Base-by-base conservation (phyloP, 164 flowering plant species). In the Dillenia turbinata region DNA sequence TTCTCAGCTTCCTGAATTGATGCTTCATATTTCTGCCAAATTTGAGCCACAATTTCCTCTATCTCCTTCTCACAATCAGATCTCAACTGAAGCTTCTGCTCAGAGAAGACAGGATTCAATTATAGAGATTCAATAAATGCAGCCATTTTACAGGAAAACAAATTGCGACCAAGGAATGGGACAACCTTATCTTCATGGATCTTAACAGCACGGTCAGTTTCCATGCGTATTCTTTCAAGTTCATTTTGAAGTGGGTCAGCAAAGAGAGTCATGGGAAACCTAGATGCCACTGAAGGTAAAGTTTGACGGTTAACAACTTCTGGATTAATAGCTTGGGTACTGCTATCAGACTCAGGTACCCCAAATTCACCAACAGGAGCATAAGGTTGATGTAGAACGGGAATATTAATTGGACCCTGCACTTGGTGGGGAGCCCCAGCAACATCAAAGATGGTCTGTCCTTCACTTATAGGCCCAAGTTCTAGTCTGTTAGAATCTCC, bases 51-150 rank as follows among this genome's bases (percentile, higher is more conserved):
- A 22, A 60, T 53, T 61, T 83, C 92, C 71, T 81, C 84, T 16
- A 87, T 77, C 72, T 90, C 96, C 75, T 80, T 91, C 57, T 87
- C 91, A 53, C 85, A 73, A 10, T 84, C 84, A 59, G 75, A 60
- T 69, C 63, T 75, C 51, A 91, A 72, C 45, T 61, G 77, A 53
- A 57, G 13, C 70, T 71, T 85, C 98, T 94, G 86, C 69, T 40
- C 56, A 66, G 47, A 61, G 9, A 62, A 19, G 47, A 62, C 26
- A 46, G 47, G 46, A 12, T 46, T 53, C 49, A 66, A 46, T 12
- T 56, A 12, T 59, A 59, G 45, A 2, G 15, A 46, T 57, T 50
- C 24, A 59, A 58, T 44, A 49, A 56, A 19, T 8, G 15, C 13
- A 66, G 22, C 49, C 10, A 52, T 40, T 53, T 44, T 1, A 55